Percentiles rank a stretch among this genome's conserved stretches.
Evolutionary conservation across 768 basidiomycete species (phyloP).

Genomic region (Serendipita sp.): DNA sequence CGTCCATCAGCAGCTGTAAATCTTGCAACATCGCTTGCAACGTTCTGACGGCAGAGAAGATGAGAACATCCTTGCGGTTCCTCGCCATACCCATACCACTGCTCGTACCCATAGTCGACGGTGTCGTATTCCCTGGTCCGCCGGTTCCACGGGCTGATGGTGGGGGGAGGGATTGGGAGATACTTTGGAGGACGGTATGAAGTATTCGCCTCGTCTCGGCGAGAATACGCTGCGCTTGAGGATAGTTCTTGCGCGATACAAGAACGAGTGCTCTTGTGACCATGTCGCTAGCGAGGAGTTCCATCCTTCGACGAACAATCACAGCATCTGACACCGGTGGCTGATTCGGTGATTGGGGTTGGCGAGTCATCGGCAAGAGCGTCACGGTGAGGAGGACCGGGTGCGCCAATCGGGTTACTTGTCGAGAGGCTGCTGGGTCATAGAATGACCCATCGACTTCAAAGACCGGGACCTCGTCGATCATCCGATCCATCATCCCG

Average conservation of each 20-base stretch:
- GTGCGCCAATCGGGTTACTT: conserved; percentile 75
- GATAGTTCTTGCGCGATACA: conserved; percentile 78
- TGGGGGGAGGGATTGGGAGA: conserved; percentile 54
- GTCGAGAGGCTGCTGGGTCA: conserved; percentile 72
- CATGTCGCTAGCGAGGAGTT: conserved; percentile 93
- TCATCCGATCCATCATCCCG: conserved; percentile 92
- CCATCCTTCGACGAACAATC: conserved; percentile 89
- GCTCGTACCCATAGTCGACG: too few species aligned
- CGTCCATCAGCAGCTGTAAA: conserved; percentile 50
- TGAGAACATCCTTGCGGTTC: conserved; percentile 65
- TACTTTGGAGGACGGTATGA: conserved; percentile 75
- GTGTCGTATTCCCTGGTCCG: too few species aligned
- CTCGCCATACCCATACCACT: conserved; percentile 32
- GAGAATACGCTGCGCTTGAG: conserved; percentile 81
- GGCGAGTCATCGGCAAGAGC: conserved; percentile 41
- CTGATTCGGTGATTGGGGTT: conserved; percentile 24
- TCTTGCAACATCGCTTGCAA: conserved; percentile 78
- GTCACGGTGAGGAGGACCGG: conserved; percentile 93
- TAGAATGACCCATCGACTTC: conserved; percentile 94
- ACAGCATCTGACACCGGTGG: conserved; percentile 57
- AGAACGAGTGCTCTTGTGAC: conserved; percentile 87
- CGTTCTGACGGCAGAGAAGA: conserved; percentile 55
- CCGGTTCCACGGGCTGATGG: conserved; percentile 23
- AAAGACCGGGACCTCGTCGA: conserved; percentile 91
- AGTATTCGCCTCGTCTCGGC: conserved; percentile 84